Percentiles rank a stretch among this genome's conserved stretches.
phyloP scores from a whole-genome alignment of 2,329 filamentous ascomycete species.

The Arachnomyces sp. region DNA sequence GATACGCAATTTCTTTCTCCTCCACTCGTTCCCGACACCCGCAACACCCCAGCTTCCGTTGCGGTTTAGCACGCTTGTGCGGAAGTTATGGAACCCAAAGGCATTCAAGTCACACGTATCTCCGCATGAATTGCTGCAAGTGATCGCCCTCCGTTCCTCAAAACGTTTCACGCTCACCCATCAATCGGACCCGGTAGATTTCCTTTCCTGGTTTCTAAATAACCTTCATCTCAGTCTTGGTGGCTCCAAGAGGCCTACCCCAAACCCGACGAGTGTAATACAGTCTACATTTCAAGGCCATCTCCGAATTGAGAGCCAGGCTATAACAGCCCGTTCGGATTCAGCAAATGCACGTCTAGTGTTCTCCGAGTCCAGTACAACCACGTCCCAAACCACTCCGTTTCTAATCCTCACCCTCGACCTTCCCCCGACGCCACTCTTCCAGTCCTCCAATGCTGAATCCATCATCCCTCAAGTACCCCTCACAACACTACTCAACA shows the following conservation, averaged over 20 bases:
- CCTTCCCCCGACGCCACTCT: slow-evolving; percentile 82
- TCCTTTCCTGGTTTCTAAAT: slow-evolving; percentile 96
- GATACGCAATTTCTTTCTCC: slow-evolving; percentile 82
- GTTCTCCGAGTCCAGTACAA: slow-evolving; percentile 82
- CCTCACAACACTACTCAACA: slow-evolving; percentile 72
- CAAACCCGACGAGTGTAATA: slow-evolving; percentile 60
- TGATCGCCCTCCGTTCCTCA: slow-evolving; percentile 80
- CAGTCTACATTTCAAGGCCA: slow-evolving; percentile 91
- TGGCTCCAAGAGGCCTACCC: slow-evolving; percentile 77
- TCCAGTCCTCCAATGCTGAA: slow-evolving; percentile 87
- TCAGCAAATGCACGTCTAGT: slow-evolving; percentile 71
- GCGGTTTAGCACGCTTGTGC: slow-evolving; percentile 78
- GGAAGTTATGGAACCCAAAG: slow-evolving; percentile 96
- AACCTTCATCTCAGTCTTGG: slow-evolving; percentile 87
- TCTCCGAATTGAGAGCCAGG: slow-evolving; percentile 85
- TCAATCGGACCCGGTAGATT: slow-evolving; percentile 93
- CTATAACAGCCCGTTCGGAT: slow-evolving; percentile 85
- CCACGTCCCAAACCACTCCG: slow-evolving; percentile 67
- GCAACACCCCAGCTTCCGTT: slow-evolving; percentile 71
- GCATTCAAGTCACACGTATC: slow-evolving; percentile 97
- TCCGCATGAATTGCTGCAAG: slow-evolving; percentile 92
- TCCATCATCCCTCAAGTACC: slow-evolving; percentile 84
- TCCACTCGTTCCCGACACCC: slow-evolving; percentile 64
- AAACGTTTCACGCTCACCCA: slow-evolving; percentile 86
- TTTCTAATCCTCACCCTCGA: slow-evolving; percentile 93